These are phyloP conservation scores for Thermoascus crustaceus DNA, from an alignment of 2,329 filamentous ascomycete genomes.

Conservation along the genomic window DNA sequence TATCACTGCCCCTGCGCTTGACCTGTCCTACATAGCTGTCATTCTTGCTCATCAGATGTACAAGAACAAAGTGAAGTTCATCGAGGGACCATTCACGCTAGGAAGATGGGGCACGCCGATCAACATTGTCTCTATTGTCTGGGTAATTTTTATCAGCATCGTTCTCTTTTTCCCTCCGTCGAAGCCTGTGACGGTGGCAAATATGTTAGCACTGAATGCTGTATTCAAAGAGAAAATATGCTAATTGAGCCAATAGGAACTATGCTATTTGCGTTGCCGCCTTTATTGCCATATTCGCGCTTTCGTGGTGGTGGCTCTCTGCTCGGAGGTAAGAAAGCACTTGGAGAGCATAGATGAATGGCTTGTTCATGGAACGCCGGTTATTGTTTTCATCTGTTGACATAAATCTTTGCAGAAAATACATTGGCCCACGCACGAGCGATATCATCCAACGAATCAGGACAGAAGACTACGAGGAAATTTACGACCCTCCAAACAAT, in stretches of 20 bases:
- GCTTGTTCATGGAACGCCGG: slow-evolving; percentile 16
- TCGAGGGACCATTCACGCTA: slow-evolving; percentile 51
- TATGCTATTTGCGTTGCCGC: slow-evolving; percentile 41
- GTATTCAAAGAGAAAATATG: background rate
- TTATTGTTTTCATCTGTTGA: slow-evolving; percentile 4
- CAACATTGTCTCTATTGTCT: slow-evolving; percentile 50
- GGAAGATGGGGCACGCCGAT: slow-evolving; percentile 48
- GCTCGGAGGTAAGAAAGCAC: slow-evolving; percentile 32
- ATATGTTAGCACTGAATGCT: slow-evolving; percentile 33
- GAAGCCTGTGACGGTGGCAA: slow-evolving; percentile 39
- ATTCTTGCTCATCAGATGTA: slow-evolving; percentile 52
- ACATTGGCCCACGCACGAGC: slow-evolving; percentile 51
- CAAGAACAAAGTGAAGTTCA: slow-evolving; percentile 44
- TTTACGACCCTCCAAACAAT: slow-evolving; percentile 3
- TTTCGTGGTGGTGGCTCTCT: slow-evolving; percentile 42
- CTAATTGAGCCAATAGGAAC: slow-evolving; percentile 28
- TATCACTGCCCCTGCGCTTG: slow-evolving; percentile 45
- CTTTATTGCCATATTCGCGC: slow-evolving; percentile 43
- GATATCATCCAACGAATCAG: slow-evolving; percentile 36
- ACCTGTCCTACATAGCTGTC: slow-evolving; percentile 51
- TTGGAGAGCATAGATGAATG: too few relatives aligned
- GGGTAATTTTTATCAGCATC: slow-evolving; percentile 56
- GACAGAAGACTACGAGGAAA: slow-evolving; percentile 20
- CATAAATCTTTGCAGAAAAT: slow-evolving; percentile 36
- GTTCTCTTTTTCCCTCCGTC: slow-evolving; percentile 49